phyloP scores from a whole-genome alignment of 257 asterid species.

The Ilex aquifolium region DNA sequence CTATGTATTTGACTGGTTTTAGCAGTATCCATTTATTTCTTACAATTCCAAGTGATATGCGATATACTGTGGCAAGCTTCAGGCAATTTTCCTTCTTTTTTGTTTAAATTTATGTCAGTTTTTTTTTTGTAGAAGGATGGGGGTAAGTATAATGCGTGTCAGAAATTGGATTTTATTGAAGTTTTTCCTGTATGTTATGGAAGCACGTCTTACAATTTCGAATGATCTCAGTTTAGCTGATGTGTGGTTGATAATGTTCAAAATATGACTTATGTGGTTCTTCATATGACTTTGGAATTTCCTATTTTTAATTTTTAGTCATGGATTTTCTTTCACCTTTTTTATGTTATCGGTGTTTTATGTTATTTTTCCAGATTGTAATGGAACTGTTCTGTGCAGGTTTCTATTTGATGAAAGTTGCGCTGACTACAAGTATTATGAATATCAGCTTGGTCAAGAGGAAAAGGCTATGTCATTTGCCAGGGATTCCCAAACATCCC shows the following conservation, averaged over 20 bases:
- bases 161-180: too few relatives aligned
- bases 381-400: constrained; percentile 28
- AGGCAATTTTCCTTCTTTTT: too few relatives aligned
- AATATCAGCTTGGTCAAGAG: constrained; percentile 64
- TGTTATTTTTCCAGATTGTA: constrained; percentile 3
- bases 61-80: too few relatives aligned
- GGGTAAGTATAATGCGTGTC: too few relatives aligned
- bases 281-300: background rate
- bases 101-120: too few relatives aligned
- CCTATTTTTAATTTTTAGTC: background rate
- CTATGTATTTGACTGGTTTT: too few relatives aligned
- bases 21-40: too few relatives aligned
- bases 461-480: constrained; percentile 56
- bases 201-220: too few relatives aligned
- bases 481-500: constrained; percentile 41
- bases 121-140: too few relatives aligned
- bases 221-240: background rate
- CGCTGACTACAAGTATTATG: constrained; percentile 78
- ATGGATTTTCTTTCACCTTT: background rate
- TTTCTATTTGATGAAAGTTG: constrained; percentile 75
- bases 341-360: background rate
- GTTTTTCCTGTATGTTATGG: too few relatives aligned
- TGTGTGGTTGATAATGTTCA: background rate
- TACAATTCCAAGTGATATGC: too few relatives aligned
- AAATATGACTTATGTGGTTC: background rate